Evolutionary conservation across 441 rosid genomes (phyloP).

Genomic region (Manihot esculenta): DNA sequence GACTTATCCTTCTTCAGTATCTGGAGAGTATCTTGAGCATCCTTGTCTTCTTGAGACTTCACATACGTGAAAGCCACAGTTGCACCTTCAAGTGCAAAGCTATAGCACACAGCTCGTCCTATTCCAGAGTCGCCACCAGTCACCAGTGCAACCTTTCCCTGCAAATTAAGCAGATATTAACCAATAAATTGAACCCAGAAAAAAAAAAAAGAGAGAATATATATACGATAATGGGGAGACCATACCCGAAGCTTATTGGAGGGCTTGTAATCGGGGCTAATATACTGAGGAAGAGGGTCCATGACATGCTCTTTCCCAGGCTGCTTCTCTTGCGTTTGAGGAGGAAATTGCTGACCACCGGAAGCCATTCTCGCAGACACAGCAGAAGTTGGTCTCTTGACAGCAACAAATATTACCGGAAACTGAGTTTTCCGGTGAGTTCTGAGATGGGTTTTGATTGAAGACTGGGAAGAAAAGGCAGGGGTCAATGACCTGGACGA

Average conservation of each 20-base stretch:
- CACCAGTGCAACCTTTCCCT: slow-evolving; percentile 74
- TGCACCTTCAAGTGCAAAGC: slow-evolving; percentile 61
- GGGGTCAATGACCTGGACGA: neutral
- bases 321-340: slow-evolving; percentile 60
- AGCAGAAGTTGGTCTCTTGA: neutral
- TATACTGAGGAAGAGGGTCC: slow-evolving; percentile 69
- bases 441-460: slow-evolving; percentile 22
- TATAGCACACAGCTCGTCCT: slow-evolving; percentile 59
- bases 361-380: slow-evolving; percentile 50
- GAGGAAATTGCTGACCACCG: slow-evolving; percentile 41
- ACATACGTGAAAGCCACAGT: slow-evolving; percentile 72
- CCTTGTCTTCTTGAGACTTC: slow-evolving; percentile 60
- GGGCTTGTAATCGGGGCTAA: slow-evolving; percentile 50
- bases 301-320: slow-evolving; percentile 69
- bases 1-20: slow-evolving; percentile 52
- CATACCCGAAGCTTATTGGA: slow-evolving; percentile 62
- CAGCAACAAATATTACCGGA: slow-evolving; percentile 14
- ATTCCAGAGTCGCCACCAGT: slow-evolving; percentile 88
- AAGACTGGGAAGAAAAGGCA: slow-evolving; percentile 16
- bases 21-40: slow-evolving; percentile 55
- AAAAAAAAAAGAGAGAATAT: too few species aligned
- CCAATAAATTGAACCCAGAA: too few species aligned
- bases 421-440: slow-evolving; percentile 16
- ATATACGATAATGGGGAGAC: too few species aligned
- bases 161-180: neutral